These are phyloP conservation scores for Fusarium pseudoanthophilum DNA, from an alignment of 2,329 filamentous ascomycete genomes.

Conservation along the genomic window DNA sequence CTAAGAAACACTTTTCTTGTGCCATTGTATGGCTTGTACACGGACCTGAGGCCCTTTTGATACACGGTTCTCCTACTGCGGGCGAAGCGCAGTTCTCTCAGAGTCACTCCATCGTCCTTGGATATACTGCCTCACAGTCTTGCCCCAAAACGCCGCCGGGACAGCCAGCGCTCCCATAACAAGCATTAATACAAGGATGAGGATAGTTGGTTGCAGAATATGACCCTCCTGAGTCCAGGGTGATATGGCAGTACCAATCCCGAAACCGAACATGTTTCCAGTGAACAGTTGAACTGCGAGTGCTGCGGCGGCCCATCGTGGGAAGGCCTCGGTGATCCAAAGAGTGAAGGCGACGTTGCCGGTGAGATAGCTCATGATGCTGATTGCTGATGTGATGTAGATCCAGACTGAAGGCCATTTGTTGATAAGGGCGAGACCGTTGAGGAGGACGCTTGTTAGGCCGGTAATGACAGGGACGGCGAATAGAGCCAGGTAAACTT, in stretches of 20 bases:
- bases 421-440: conserved; percentile 9
- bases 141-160: conserved; percentile 33
- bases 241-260: conserved; percentile 13
- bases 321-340: conserved; percentile 36
- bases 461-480: conserved; percentile 12
- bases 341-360: conserved; percentile 32
- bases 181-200: conserved; percentile 15
- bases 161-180: conserved; percentile 24
- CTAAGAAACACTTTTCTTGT: not conserved
- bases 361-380: conserved; percentile 27
- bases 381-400: conserved; percentile 16
- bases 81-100: conserved; percentile 28
- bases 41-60: not conserved
- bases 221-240: not conserved
- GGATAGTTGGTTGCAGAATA: conserved; percentile 14
- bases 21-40: not conserved
- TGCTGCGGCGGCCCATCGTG: conserved; percentile 24
- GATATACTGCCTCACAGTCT: conserved; percentile 32
- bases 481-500: conserved; percentile 20
- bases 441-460: not conserved
- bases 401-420: conserved; percentile 8
- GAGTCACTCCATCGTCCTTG: conserved; percentile 36
- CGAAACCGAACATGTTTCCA: conserved; percentile 24
- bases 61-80: not conserved
- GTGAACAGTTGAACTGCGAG: conserved; percentile 24